Conservation (phyloP, 176 grass and related monocot genomes). For the Phyllostachys edulis region DNA sequence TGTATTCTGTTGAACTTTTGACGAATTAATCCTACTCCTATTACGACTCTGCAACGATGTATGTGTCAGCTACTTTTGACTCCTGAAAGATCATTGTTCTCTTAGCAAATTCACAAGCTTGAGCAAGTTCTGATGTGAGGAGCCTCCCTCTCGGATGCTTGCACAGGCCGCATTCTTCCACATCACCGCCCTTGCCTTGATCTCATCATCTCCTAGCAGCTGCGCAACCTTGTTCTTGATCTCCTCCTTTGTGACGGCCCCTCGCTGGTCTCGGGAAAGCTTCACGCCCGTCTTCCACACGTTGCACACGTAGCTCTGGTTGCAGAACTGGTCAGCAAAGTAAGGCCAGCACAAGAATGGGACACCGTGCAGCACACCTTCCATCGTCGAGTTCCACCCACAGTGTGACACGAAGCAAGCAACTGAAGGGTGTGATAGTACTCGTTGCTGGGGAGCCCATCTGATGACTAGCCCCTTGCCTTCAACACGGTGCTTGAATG, state of each 20-base stretch:
- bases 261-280: slow-evolving; percentile 36
- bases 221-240: slow-evolving; percentile 32
- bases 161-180: slow-evolving; percentile 39
- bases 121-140: slow-evolving; percentile 49
- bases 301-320: slow-evolving; percentile 70
- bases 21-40: neutral
- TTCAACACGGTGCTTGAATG: slow-evolving; percentile 21
- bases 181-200: slow-evolving; percentile 40
- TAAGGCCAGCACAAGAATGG: slow-evolving; percentile 81
- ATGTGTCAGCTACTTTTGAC: neutral
- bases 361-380: slow-evolving; percentile 59
- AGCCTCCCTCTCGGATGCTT: slow-evolving; percentile 47
- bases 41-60: neutral
- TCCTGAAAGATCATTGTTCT: slow-evolving; percentile 24
- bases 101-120: slow-evolving; percentile 49
- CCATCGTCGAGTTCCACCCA: slow-evolving; percentile 79
- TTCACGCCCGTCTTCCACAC: slow-evolving; percentile 66
- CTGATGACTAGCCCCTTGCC: slow-evolving; percentile 47
- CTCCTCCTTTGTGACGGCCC: slow-evolving; percentile 46
- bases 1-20: neutral
- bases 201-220: slow-evolving; percentile 39
- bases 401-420: slow-evolving; percentile 82
- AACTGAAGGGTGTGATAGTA: slow-evolving; percentile 60
- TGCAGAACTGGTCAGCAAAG: slow-evolving; percentile 69
- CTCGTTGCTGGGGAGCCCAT: slow-evolving; percentile 69